These are phyloP conservation scores for Tetrahymena malaccensis DNA, from an alignment of 73 alveolate genomes.

Conservation along the genomic window DNA sequence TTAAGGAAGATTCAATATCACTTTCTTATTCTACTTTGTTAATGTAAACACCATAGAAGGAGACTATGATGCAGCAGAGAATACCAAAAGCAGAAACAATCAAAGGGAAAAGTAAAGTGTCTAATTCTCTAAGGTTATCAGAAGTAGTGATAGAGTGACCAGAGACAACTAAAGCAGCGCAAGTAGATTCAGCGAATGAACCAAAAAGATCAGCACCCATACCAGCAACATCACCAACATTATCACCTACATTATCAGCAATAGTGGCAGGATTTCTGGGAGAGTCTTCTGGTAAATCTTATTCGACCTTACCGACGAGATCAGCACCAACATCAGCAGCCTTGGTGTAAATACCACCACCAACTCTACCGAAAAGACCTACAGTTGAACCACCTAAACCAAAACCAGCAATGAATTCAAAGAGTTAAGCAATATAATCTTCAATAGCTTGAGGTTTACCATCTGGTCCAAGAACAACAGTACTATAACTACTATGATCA, in stretches of 20 bases:
- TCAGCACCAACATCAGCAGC: conserved; percentile 98
- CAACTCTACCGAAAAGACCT: conserved; percentile 97
- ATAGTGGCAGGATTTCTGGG: conserved; percentile 83
- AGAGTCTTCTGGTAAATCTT: conserved; percentile 78
- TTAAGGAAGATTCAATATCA: conserved; percentile 48
- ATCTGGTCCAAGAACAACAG: too few relatives aligned
- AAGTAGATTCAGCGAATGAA: conserved; percentile 89
- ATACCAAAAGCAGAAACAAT: conserved; percentile 63
- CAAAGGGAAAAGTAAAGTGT: conserved; percentile 66
- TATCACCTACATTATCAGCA: conserved; percentile 88
- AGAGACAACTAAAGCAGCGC: conserved; percentile 89
- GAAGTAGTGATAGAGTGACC: conserved; percentile 43
- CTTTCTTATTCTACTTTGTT: conserved; percentile 41
- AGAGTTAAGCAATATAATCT: conserved; percentile 40
- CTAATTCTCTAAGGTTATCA: not conserved
- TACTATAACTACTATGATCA: not conserved
- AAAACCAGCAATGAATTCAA: conserved; percentile 92
- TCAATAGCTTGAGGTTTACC: too few relatives aligned
- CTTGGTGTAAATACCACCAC: conserved; percentile 98
- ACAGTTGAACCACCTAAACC: conserved; percentile 97
- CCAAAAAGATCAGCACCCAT: conserved; percentile 94
- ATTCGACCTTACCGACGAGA: conserved; percentile 85
- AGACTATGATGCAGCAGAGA: conserved; percentile 38
- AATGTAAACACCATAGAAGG: conserved; percentile 41
- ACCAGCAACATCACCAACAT: conserved; percentile 87